Base-by-base conservation (phyloP, 75 land plant species). In the Larix kaempferi region DNA sequence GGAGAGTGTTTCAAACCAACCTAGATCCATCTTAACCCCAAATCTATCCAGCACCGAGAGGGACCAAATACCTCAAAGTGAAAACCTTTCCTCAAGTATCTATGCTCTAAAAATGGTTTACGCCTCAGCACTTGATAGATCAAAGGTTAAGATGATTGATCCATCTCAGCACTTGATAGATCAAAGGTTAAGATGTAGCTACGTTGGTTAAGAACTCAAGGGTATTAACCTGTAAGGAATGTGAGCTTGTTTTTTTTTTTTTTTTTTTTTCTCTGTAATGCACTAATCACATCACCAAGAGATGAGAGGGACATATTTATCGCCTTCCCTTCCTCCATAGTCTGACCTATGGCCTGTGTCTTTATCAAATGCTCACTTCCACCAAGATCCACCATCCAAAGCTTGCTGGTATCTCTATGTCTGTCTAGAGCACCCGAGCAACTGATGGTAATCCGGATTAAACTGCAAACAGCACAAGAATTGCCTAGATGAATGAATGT, bases 371-470 rank as follows among this genome's bases (percentile, higher is more conserved):
- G 79, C 64, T 95, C 98, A 80, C 96, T 93, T 57, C 98, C 96
- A 66, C 94, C 98, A 33, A 93, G 94, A 84, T 95, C 98, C 33
- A 93, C 82, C 89, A 95, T 84, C 96, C 98, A 95, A 12, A 95
- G 72, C 77, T 95, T 95, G 83, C 83, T 94, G 37, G 79, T 82
- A 76, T 74, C 81, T 55, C 82, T 81, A 61, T 80, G 21, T 58
- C 78, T 82, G 61, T 89, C 93, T n/a, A 57, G 25, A 17, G 78
- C 78, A 75, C 62, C 73, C 55, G 60, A 71, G 64, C 81, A 85
- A 78, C 78, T 79, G 35, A 88, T 81, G 15, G 80, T 59, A 72
- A 90, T 79, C 61, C 92, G 81, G 41, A 84, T 83, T 76, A 92
- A 81, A 78, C 94, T 92, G 84, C 73, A 54, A 7, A 21, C 10